Percentiles rank a stretch among this genome's conserved stretches.
phyloP scores from a whole-genome alignment of 2,329 filamentous ascomycete genomes.

The Fusarium hainanense region DNA sequence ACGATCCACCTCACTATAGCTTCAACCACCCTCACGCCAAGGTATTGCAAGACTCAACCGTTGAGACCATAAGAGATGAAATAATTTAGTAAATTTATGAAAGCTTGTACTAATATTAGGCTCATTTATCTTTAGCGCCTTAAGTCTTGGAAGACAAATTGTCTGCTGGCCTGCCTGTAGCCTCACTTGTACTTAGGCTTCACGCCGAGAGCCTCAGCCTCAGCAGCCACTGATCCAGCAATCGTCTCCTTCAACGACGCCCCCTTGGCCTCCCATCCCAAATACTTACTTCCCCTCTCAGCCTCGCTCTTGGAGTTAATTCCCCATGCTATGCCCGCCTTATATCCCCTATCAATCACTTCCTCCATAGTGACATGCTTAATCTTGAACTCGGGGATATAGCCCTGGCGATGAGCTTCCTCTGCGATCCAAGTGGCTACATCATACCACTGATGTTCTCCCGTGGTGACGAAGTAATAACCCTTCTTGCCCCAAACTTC shows the following conservation, averaged over 20 bases:
- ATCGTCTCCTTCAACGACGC: conserved; percentile 54
- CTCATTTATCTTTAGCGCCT: too few species aligned
- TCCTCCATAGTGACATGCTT: conserved; percentile 47
- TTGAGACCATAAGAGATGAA: too few species aligned
- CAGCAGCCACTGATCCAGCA: conserved; percentile 50
- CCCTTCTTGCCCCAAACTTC: conserved; percentile 72
- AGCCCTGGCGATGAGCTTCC: conserved; percentile 56
- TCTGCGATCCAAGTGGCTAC: conserved; percentile 66
- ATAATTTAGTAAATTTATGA: too few species aligned
- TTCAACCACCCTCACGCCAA: too few species aligned
- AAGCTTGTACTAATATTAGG: too few species aligned
- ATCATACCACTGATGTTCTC: conserved; percentile 72
- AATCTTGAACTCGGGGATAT: conserved; percentile 42
- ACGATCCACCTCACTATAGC: not conserved
- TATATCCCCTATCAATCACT: conserved; percentile 43
- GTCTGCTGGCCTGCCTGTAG: too few species aligned
- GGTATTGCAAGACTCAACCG: too few species aligned
- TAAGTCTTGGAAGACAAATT: too few species aligned
- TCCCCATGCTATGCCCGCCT: conserved; percentile 49
- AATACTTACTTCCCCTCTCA: conserved; percentile 57
- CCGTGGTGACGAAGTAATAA: conserved; percentile 70
- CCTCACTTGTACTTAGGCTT: conserved; percentile 44
- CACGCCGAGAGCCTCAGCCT: conserved; percentile 54
- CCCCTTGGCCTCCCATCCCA: conserved; percentile 58
- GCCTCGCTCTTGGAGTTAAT: conserved; percentile 59